phyloP scores from a whole-genome alignment of 805 yeast species.

The Ogataea haglerorum region DNA sequence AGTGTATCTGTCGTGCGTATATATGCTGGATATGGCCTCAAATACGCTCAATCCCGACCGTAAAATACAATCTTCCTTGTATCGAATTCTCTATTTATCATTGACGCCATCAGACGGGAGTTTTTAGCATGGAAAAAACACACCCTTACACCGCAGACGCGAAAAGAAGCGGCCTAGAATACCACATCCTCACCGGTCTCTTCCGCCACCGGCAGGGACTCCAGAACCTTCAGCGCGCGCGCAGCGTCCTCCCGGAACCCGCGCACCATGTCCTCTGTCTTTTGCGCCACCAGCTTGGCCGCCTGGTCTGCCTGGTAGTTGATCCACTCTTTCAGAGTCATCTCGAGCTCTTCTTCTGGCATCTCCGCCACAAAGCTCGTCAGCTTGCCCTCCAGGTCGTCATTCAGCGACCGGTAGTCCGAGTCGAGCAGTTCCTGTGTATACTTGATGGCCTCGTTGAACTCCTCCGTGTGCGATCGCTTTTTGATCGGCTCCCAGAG shows the following conservation, averaged over 20 bases:
- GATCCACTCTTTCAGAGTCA: slow-evolving; percentile 74
- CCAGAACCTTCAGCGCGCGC: slow-evolving; percentile 45
- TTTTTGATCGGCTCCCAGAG: slow-evolving; percentile 1
- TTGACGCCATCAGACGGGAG: slow-evolving; percentile 17
- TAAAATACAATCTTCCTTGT: slow-evolving; percentile 4
- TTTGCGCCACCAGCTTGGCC: slow-evolving; percentile 42
- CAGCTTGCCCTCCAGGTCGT: slow-evolving; percentile 64
- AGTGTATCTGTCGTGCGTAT: neutral
- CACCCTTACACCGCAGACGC: slow-evolving; percentile 10
- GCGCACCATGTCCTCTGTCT: slow-evolving; percentile 45
- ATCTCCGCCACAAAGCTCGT: slow-evolving; percentile 62
- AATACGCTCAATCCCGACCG: slow-evolving; percentile 2
- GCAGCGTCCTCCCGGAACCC: slow-evolving; percentile 47
- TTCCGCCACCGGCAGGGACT: slow-evolving; percentile 32
- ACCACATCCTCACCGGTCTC: slow-evolving; percentile 15
- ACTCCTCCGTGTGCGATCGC: slow-evolving; percentile 28
- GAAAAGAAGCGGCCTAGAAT: slow-evolving; percentile 1
- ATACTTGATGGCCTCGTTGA: slow-evolving; percentile 31
- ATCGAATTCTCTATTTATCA: slow-evolving; percentile 8
- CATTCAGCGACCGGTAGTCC: slow-evolving; percentile 40
- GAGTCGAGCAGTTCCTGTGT: slow-evolving; percentile 30
- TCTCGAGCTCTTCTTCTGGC: slow-evolving; percentile 65
- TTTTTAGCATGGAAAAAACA: neutral
- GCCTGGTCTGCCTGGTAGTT: slow-evolving; percentile 52
- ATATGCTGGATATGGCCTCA: neutral